These are phyloP conservation scores for Candida glucosophila DNA, from an alignment of 1,139 yeast species.

Conservation along the genomic window DNA sequence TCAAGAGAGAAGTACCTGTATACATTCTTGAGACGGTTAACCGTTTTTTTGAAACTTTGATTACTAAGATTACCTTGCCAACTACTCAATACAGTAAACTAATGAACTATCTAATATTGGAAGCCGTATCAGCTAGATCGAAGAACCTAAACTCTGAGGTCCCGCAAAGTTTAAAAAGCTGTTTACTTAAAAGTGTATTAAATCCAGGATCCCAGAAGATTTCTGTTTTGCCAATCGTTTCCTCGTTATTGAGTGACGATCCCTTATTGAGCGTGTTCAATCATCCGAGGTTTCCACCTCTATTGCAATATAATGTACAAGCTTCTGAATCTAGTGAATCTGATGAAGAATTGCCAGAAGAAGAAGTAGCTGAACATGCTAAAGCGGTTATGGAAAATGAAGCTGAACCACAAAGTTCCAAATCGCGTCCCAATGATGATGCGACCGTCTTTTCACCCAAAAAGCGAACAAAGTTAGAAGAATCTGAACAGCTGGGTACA, in stretches of 20 bases:
- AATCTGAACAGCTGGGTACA: no score
- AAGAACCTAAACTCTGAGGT: conserved; percentile 17
- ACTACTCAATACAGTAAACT: conserved; percentile 57
- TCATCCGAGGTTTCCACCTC: conserved; percentile 75
- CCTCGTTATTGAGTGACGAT: conserved; percentile 37
- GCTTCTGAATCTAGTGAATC: conserved; percentile 11
- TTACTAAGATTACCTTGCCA: conserved; percentile 47
- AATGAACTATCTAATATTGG: conserved; percentile 46
- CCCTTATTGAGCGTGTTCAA: conserved; percentile 45
- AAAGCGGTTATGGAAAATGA: conserved; percentile 1
- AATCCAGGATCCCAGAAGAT: conserved; percentile 58
- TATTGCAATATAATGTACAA: conserved; percentile 22
- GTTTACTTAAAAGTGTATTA: conserved; percentile 46
- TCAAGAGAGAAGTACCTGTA: conserved; percentile 33
- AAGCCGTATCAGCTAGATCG: conserved; percentile 28
- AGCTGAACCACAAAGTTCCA: no score
- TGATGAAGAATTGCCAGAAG: conserved; percentile 6
- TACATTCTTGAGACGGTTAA: conserved; percentile 31
- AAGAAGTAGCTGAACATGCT: conserved; percentile 12
- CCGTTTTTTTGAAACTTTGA: conserved; percentile 39
- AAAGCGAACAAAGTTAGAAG: no score
- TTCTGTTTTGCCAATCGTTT: conserved; percentile 65
- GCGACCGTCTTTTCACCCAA: no score
- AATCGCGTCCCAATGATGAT: no score
- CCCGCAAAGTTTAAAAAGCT: conserved; percentile 22